Conservation (phyloP, 78 protist genomes). For the Monocercomonoides exilis region DNA sequence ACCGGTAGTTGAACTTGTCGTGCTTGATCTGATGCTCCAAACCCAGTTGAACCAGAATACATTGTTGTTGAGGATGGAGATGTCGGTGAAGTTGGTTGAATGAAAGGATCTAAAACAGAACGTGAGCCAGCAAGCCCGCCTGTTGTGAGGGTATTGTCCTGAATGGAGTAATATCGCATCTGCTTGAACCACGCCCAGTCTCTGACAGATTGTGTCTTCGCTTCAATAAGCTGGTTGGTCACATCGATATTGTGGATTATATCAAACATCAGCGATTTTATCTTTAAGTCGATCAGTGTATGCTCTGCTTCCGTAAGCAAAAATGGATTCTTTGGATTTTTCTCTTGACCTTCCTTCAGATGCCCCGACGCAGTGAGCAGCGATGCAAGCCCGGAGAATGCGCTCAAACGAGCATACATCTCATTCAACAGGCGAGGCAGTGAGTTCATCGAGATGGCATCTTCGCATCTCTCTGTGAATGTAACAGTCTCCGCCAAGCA, state of each 20-base stretch:
- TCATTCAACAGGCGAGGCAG: background rate
- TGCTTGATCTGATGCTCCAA: too few species aligned
- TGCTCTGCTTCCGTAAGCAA: background rate
- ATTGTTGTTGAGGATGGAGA: too few species aligned
- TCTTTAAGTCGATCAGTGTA: conserved; percentile 39
- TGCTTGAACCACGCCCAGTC: conserved; percentile 28
- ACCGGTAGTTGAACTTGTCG: too few species aligned
- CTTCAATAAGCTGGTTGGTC: conserved; percentile 36
- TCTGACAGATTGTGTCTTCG: background rate
- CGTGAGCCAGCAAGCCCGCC: too few species aligned
- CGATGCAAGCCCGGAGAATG: background rate
- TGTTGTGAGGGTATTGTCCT: background rate
- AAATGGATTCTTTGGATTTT: background rate
- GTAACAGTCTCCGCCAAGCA: background rate
- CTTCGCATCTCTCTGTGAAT: background rate
- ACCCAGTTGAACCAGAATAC: too few species aligned
- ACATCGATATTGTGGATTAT: conserved; percentile 78
- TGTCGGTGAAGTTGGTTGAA: too few species aligned
- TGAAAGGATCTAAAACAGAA: too few species aligned
- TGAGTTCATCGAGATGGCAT: background rate
- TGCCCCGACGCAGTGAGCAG: background rate
- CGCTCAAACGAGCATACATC: background rate
- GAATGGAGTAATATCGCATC: conserved; percentile 27
- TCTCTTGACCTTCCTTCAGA: background rate
- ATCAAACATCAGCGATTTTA: conserved; percentile 62